Evolutionary conservation across 768 basidiomycete species (phyloP).

Genomic region (Gelatoporia subvermispora): DNA sequence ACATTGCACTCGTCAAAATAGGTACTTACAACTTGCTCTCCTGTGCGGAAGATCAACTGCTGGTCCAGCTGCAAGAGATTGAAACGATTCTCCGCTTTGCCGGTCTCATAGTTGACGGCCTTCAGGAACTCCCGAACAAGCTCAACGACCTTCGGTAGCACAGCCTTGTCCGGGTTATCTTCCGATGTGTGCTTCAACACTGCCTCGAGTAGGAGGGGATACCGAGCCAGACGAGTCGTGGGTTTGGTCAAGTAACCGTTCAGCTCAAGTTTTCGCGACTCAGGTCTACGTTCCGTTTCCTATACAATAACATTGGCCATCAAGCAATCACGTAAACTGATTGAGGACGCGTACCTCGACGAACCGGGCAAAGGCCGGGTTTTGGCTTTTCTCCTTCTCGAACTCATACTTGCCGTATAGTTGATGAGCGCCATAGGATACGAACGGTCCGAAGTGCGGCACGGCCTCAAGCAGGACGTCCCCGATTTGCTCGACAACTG

Average conservation of each 20-base stretch:
- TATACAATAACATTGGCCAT: slow-evolving; percentile 24
- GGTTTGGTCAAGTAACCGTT: slow-evolving; percentile 99
- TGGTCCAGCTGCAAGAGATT: slow-evolving; percentile 91
- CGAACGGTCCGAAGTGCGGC: slow-evolving; percentile 87
- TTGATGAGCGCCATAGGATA: slow-evolving; percentile 94
- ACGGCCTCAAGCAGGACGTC: slow-evolving; percentile 87
- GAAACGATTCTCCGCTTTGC: slow-evolving; percentile 94
- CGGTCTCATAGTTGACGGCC: slow-evolving; percentile 90
- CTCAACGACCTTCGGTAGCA: slow-evolving; percentile 70
- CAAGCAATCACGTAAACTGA: not conserved
- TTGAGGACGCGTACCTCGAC: slow-evolving; percentile 73
- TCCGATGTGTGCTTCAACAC: slow-evolving; percentile 90
- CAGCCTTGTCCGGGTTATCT: slow-evolving; percentile 79
- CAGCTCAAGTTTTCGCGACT: slow-evolving; percentile 93
- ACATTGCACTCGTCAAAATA: not conserved
- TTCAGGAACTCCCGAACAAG: slow-evolving; percentile 78
- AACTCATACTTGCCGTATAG: slow-evolving; percentile 98
- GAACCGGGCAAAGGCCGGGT: slow-evolving; percentile 89
- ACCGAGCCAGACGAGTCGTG: slow-evolving; percentile 94
- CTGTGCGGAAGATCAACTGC: slow-evolving; percentile 84
- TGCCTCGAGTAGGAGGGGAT: slow-evolving; percentile 88
- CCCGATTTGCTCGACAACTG: slow-evolving; percentile 87
- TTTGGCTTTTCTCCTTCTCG: slow-evolving; percentile 95
- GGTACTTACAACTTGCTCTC: slow-evolving; percentile 78
- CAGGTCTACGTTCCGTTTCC: slow-evolving; percentile 88